Base-by-base conservation (phyloP, 306 rosid genomes). In the Canavalia ensiformis region DNA sequence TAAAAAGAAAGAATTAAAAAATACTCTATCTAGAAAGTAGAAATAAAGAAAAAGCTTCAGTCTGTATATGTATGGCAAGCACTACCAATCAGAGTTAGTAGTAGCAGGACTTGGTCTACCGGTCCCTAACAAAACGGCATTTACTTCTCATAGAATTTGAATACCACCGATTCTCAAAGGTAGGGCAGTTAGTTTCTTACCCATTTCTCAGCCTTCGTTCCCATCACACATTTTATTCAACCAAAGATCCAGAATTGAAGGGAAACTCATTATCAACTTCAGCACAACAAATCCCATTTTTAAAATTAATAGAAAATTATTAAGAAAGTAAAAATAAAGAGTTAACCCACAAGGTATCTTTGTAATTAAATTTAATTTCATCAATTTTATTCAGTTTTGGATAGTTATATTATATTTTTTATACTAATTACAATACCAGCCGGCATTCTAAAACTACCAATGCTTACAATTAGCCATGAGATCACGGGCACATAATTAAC, bases 171-270 rank as follows among this genome's bases (percentile, higher is more conserved):
- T 84, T 74, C 87, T 67, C 94, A 57, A 69, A 29, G 76, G 75
- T 25, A 81, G 82, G 88, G 63, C 66, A 55, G 82, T 86, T 87
- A 84, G 86, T 84, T 84, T 84, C 82, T 54, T 30, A 51, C 42
- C 67, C 35, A 57, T 74, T 79, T 74, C 68, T 57, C 73, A 76
- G 68, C 83, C 86, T 82, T 82, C 78, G 11, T 89, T 84, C 70
- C 72, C 76, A 41, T 84, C 87, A 52, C 78, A 82, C 76, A 28
- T 66, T 77, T 85, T 83, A 85, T 78, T 78, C 82, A 78, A 83
- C 88, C 51, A 64, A 81, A 87, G 95, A 94, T 92, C 97, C 98
- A 87, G 63, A 81, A 42, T 90, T 86, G 34, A 83, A 83, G 97
- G 91, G 86, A 35, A 57, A 58, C 25, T 45, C 77, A 37, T 13